These are phyloP conservation scores for Pezicula radicicola DNA, from an alignment of 2,329 filamentous ascomycete species.

Conservation along the genomic window DNA sequence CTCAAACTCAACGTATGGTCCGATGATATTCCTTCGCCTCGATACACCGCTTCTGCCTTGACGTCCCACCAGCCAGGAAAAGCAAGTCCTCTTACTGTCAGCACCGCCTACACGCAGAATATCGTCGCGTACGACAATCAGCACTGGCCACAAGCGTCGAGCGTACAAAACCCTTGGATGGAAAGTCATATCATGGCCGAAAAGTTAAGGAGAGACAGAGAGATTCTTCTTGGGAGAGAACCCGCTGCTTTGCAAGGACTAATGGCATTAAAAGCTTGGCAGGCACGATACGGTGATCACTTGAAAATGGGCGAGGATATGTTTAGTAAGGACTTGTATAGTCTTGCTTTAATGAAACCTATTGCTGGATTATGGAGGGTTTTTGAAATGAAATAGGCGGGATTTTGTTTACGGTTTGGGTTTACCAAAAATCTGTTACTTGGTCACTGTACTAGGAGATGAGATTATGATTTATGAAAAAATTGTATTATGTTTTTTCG, in stretches of 20 bases:
- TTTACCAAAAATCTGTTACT: too few species aligned
- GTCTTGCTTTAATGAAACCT: constrained; percentile 8
- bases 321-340: constrained; percentile 10
- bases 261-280: constrained; percentile 10
- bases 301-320: constrained; percentile 12
- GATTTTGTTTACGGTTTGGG: too few species aligned
- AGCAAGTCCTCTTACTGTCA: not conserved
- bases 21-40: not conserved
- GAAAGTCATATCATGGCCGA: not conserved
- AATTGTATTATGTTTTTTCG: too few species aligned
- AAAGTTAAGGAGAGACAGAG: constrained; percentile 4
- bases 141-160: too few species aligned
- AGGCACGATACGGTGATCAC: constrained; percentile 7
- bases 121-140: too few species aligned
- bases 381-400: constrained; percentile 8
- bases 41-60: not conserved
- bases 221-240: constrained; percentile 7
- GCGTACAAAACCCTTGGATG: not conserved
- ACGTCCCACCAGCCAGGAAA: not conserved
- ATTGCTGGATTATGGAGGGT: constrained; percentile 11
- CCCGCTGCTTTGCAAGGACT: constrained; percentile 12
- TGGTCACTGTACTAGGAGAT: too few species aligned
- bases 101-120: too few species aligned
- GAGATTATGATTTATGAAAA: too few species aligned
- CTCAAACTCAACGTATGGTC: constrained; percentile 9